These are phyloP conservation scores for Drosera spatulata DNA, from an alignment of 179 eudicot genomes.

Conservation along the genomic window DNA sequence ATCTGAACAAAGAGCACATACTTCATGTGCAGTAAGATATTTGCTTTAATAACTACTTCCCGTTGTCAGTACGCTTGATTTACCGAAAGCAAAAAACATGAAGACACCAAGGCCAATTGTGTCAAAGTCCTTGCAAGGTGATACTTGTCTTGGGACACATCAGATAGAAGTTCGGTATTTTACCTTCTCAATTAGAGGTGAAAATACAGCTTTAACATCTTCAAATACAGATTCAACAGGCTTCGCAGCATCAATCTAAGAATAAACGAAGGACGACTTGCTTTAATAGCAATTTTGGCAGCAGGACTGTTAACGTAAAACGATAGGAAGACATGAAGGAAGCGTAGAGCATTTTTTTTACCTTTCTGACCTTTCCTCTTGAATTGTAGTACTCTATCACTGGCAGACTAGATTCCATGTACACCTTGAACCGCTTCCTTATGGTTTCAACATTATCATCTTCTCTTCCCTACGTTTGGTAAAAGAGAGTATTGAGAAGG, in stretches of 20 bases:
- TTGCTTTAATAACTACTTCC: too few relatives aligned
- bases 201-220: slow-evolving; percentile 57
- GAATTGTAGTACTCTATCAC: slow-evolving; percentile 63
- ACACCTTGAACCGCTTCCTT: slow-evolving; percentile 71
- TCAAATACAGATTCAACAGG: slow-evolving; percentile 74
- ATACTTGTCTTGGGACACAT: not conserved
- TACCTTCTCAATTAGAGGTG: slow-evolving; percentile 19
- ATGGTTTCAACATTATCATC: slow-evolving; percentile 88
- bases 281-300: not conserved
- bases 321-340: not conserved
- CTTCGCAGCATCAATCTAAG: slow-evolving; percentile 74
- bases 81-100: too few relatives aligned
- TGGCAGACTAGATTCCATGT: slow-evolving; percentile 79
- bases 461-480: slow-evolving; percentile 58
- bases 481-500: not conserved
- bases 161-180: not conserved
- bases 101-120: not conserved
- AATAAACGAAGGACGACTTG: slow-evolving; percentile 1
- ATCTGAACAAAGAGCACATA: too few relatives aligned
- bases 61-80: too few relatives aligned
- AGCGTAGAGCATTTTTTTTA: slow-evolving; percentile 8
- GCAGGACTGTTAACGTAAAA: not conserved
- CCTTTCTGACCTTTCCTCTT: slow-evolving; percentile 78
- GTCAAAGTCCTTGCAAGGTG: not conserved
- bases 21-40: too few relatives aligned